Evolutionary conservation across 768 basidiomycete genomes (phyloP).

Genomic region (Sistotremastrum suecicum): DNA sequence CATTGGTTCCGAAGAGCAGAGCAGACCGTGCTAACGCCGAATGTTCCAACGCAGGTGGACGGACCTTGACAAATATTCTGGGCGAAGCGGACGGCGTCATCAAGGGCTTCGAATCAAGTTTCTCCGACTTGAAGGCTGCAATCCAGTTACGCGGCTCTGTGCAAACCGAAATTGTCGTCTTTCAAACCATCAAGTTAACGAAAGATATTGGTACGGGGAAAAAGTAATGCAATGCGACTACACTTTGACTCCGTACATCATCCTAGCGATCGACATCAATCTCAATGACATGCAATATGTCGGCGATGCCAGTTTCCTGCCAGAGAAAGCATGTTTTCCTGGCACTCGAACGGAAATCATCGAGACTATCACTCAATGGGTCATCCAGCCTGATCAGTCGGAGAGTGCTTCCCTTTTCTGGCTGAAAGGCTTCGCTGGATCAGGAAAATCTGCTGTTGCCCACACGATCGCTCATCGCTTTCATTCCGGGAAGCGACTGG

Average conservation of each 20-base stretch:
- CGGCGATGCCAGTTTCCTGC: neutral
- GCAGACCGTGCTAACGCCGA: too few relatives aligned
- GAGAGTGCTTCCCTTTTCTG: too few relatives aligned
- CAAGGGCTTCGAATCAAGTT: neutral
- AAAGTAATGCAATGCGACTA: too few relatives aligned
- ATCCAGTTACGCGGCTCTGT: too few relatives aligned
- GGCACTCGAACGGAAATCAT: neutral
- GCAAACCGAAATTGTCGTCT: too few relatives aligned
- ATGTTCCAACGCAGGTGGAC: neutral
- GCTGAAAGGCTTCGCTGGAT: constrained; percentile 13
- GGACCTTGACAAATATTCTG: neutral
- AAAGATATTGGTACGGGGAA: too few relatives aligned
- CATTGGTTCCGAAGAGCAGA: too few relatives aligned
- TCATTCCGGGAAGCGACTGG: too few relatives aligned
- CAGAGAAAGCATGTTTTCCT: constrained; percentile 1
- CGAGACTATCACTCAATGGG: neutral
- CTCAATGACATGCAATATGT: neutral
- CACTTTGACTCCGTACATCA: neutral
- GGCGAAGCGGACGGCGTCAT: neutral
- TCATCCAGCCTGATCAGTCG: too few relatives aligned
- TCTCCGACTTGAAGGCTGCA: neutral
- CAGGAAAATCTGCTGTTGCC: constrained; percentile 11
- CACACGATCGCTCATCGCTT: too few relatives aligned
- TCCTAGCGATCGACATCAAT: neutral
- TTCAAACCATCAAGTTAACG: too few relatives aligned